Percentiles rank a stretch among this genome's conserved stretches.
Conservation (phyloP, 306 rosid genomes). For the Dicorynia guianensis region DNA sequence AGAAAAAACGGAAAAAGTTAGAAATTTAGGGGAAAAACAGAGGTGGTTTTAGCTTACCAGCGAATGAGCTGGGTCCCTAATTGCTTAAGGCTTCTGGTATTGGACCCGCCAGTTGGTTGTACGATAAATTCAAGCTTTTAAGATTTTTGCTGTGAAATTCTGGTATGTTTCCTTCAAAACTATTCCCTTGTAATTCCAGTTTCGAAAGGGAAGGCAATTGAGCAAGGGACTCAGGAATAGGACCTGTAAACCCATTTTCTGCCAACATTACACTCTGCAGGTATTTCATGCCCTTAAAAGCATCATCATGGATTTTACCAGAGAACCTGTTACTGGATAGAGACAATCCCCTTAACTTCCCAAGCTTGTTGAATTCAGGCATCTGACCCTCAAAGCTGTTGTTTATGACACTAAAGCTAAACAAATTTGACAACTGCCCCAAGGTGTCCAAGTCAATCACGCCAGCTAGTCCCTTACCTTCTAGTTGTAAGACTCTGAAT, state of each 20-base stretch:
- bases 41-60: slow-evolving; percentile 47
- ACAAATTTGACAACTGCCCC: slow-evolving; percentile 42
- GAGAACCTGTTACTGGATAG: slow-evolving; percentile 63
- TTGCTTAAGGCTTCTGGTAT: slow-evolving; percentile 57
- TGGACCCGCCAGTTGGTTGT: slow-evolving; percentile 59
- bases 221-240: slow-evolving; percentile 62
- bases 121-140: slow-evolving; percentile 45
- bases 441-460: slow-evolving; percentile 56
- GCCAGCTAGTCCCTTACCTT: slow-evolving; percentile 62
- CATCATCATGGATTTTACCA: slow-evolving; percentile 58
- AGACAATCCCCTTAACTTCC: slow-evolving; percentile 49
- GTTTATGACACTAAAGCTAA: slow-evolving; percentile 57
- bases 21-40: background rate
- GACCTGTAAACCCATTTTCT: slow-evolving; percentile 58
- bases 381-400: slow-evolving; percentile 64
- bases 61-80: slow-evolving; percentile 36
- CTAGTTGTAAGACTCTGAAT: slow-evolving; percentile 50
- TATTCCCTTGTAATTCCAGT: slow-evolving; percentile 57
- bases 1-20: background rate
- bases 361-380: slow-evolving; percentile 62
- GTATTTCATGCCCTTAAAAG: slow-evolving; percentile 65
- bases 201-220: slow-evolving; percentile 58
- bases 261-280: slow-evolving; percentile 60
- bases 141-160: slow-evolving; percentile 51
- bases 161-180: slow-evolving; percentile 69